A percentile compares a stretch with the other conserved stretches of the same genome.
phyloP scores from a whole-genome alignment of 1,284 basidiomycete species.

The Cutaneotrichosporon sp. region DNA sequence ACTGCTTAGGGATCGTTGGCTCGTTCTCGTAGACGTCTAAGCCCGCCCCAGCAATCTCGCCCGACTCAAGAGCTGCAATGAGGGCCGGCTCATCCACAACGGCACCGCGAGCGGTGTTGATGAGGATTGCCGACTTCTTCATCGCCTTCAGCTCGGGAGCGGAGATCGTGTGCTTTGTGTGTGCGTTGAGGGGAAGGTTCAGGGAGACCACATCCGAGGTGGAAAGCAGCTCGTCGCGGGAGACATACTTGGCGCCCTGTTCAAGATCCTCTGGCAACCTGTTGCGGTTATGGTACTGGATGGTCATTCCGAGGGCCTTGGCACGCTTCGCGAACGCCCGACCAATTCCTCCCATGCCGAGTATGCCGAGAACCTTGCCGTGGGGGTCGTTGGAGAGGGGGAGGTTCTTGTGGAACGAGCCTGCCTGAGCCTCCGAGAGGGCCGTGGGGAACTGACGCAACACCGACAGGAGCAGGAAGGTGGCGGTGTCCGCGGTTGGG shows the following conservation, averaged over 20 bases:
- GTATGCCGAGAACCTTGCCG: constrained; percentile 25
- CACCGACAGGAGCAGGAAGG: constrained; percentile 75
- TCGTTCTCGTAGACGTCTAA: constrained; percentile 45
- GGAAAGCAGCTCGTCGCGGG: constrained; percentile 42
- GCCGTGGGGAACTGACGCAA: constrained; percentile 69
- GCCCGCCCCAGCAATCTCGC: constrained; percentile 31
- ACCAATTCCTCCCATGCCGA: constrained; percentile 34
- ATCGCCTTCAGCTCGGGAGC: constrained; percentile 26
- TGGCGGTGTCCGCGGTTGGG: constrained; percentile 78
- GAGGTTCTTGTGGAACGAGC: constrained; percentile 59
- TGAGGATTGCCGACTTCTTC: constrained; percentile 30
- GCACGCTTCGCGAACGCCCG: constrained; percentile 27
- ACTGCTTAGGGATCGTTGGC: constrained; percentile 22
- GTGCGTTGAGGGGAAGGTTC: constrained; percentile 29
- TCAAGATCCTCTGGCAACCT: constrained; percentile 44
- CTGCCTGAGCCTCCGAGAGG: constrained; percentile 62
- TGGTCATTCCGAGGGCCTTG: constrained; percentile 27
- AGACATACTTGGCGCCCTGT: constrained; percentile 31
- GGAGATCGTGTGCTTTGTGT: constrained; percentile 29
- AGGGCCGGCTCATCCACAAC: constrained; percentile 35
- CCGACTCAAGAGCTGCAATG: constrained; percentile 26
- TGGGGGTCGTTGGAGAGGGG: constrained; percentile 25
- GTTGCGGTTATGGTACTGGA: constrained; percentile 66
- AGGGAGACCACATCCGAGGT: constrained; percentile 35
- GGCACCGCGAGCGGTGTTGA: constrained; percentile 38